Evolutionary conservation across 495 filamentous ascomycete genomes (phyloP), one percentile per base, ranked within the genome.

Genomic region (Penicillium paradoxum): DNA sequence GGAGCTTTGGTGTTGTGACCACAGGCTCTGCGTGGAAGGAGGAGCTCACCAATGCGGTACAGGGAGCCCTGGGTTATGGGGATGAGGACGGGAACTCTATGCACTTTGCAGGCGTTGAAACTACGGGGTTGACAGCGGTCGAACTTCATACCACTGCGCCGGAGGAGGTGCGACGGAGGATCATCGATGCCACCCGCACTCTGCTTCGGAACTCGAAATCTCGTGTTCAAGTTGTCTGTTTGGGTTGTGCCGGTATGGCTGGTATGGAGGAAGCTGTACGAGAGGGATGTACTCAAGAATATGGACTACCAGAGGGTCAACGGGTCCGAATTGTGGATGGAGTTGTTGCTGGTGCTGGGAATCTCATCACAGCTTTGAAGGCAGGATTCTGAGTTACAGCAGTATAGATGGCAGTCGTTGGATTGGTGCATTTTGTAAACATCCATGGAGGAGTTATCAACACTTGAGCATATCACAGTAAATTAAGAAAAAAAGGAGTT

Each of bases 221-320:
- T 33, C 60, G 62, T 21, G 72, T 79, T 1, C 64, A 70, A 21
- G 75, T 71, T 13, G 83, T 91, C 0, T 79, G 79, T 24, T 79
- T 86, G 53, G 83, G 89, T 51, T 96, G 91, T 72, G 92, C 91
- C 36, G 92, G 93, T 4, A 96, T 97, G 93, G 85, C 83, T 19
- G 93, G 92, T 11, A 80, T 97, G 74, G 87, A 92, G 49, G 78
- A 84, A 50, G 85, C 87, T 44, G 89, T 96, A 39, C 77, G 86
- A 45, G 79, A 80, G 33, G 86, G 84, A 2, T 87, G 87, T 38
- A 63, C 80, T 24, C 79, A 84, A 49, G 75, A 76, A 17, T 82
- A 84, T 54, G 89, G 87, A 13, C 70, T 78, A 38, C 67, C 75
- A 13, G 72, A 78, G 42, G 89, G 87, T 0, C 64, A 57, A 41